Evolutionary conservation across 345 rosid species (phyloP).

Genomic region (Brassica rapa): DNA sequence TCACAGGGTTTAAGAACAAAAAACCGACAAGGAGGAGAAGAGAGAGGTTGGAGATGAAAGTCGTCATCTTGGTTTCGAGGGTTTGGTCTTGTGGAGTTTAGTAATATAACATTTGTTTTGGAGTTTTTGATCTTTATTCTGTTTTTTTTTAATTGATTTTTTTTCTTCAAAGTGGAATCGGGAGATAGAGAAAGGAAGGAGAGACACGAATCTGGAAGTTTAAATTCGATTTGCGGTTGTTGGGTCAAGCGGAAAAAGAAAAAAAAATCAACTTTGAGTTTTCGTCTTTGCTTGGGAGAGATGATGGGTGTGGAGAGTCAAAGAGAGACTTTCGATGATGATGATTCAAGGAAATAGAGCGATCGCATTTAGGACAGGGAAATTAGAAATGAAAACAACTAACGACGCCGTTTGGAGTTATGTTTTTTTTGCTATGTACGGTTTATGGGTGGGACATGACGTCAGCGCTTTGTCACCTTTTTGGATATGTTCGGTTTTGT

Average conservation of each 20-base stretch:
- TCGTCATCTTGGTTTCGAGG: constrained; percentile 19
- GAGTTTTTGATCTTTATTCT: constrained; percentile 12
- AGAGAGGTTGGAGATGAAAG: constrained; percentile 1
- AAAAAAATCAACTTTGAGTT: not conserved
- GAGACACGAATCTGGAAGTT: not conserved
- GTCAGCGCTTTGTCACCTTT: constrained; percentile 19
- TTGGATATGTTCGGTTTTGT: not conserved
- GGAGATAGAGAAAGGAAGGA: not conserved
- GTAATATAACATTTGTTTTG: constrained; percentile 22
- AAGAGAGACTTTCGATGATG: constrained; percentile 11
- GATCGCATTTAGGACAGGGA: constrained; percentile 7
- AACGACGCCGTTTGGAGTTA: constrained; percentile 20
- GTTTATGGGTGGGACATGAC: not conserved
- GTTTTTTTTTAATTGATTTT: not conserved
- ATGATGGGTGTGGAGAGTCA: constrained; percentile 26
- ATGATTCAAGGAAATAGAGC: constrained; percentile 15
- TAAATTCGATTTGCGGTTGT: constrained; percentile 7
- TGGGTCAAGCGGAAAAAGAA: constrained; percentile 23
- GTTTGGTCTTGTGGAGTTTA: constrained; percentile 3
- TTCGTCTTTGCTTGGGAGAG: not conserved
- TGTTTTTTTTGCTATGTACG: constrained; percentile 3
- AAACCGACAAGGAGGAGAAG: constrained; percentile 27
- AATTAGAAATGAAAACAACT: not conserved
- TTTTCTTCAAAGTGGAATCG: not conserved
- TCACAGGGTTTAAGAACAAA: constrained; percentile 36